phyloP scores from a whole-genome alignment of 805 yeast species.

The Candida endomychidarum region DNA sequence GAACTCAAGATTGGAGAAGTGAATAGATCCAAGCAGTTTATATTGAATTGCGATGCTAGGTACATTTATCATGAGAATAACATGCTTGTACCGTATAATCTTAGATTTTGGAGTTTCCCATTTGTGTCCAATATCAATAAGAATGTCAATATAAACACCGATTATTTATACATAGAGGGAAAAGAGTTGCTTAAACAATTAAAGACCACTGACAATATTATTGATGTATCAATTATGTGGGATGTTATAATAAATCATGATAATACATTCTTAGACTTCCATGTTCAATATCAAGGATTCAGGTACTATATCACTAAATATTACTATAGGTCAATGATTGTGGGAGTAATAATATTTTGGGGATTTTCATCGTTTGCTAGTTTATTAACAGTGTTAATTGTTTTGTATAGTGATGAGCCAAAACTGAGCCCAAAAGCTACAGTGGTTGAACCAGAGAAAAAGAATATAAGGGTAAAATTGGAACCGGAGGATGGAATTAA shows the following conservation, averaged over 20 bases:
- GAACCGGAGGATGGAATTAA: background rate
- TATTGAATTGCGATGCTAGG: conserved; percentile 33
- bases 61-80: conserved; percentile 30
- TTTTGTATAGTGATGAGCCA: background rate
- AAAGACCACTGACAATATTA: background rate
- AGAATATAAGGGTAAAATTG: background rate
- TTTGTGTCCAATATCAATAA: conserved; percentile 19
- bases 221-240: background rate
- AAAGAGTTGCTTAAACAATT: background rate
- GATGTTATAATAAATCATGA: conserved; percentile 19
- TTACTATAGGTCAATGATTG: conserved; percentile 28
- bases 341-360: conserved; percentile 44
- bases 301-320: conserved; percentile 41
- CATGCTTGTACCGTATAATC: conserved; percentile 33
- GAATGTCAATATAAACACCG: conserved; percentile 11
- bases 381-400: conserved; percentile 22
- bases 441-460: background rate
- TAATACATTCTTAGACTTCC: conserved; percentile 20
- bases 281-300: conserved; percentile 42
- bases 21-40: conserved; percentile 14
- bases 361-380: conserved; percentile 29
- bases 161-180: background rate
- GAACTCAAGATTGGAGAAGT: background rate
- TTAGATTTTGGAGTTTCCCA: conserved; percentile 40
- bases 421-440: background rate